Evolutionary conservation across 768 basidiomycete species (phyloP), one percentile per base, ranked within the genome.

Genomic region (Sarcodon aspratus): DNA sequence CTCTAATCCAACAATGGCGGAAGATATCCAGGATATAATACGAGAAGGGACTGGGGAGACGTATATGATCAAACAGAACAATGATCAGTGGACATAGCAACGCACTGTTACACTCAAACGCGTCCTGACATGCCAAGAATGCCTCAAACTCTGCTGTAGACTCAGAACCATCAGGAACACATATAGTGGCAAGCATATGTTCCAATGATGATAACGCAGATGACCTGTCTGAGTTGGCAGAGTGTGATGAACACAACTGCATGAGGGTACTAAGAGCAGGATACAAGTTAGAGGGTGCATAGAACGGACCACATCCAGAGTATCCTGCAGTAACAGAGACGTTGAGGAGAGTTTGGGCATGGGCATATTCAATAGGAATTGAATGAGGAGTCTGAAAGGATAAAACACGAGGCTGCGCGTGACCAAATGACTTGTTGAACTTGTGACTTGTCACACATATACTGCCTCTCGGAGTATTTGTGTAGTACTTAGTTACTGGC

Each of bases 21-120:
- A 58, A 13, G 73, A 68, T 33, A 89, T 72, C 82, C 80, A 89
- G 1, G 72, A 51, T 21, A 89, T 62, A 6, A 86, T 58, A 47
- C 83, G 73, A 0, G 78, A 75, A 3, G 86, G 77, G 34, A 91
- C 88, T 91, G 48, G n/a, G 32, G 43, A 44, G 12, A 31, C 33
- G 17, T 33, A 13, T 13, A 45, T 44, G 36, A 46, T 40, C 15
- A 45, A 35, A 36, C n/a, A 45, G 9, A 13, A 27, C 7, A 33
- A 13, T 40, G 33, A 11, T 32, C 12, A 38, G 11, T 50, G 33
- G 9, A 59, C 11, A 37, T 48, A 42, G 49, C 11, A 35, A 57
- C 84, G 51, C 55, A 89, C 89, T 69, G 58, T 92, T 92, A 63
- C 82, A 87, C 61, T 91, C 84, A 55, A 92, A 90, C 1, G 78